Evolutionary conservation across 2,329 filamentous ascomycete species (phyloP).

Genomic region (Alternaria rosae): DNA sequence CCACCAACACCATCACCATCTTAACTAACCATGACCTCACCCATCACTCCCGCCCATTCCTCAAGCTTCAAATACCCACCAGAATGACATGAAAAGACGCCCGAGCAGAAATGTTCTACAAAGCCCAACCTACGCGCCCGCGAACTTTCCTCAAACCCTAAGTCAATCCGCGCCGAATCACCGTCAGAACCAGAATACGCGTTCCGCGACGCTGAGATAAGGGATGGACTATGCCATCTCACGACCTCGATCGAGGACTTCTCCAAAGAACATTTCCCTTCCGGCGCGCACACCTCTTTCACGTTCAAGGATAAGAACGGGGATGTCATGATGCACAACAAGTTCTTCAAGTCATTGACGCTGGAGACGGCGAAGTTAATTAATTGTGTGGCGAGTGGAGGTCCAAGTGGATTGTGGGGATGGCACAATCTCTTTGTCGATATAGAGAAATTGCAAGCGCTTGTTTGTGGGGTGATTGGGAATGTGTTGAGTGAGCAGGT

Average conservation of each 20-base stretch:
- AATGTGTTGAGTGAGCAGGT: slow-evolving; percentile 44
- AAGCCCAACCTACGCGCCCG: slow-evolving; percentile 6
- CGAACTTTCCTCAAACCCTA: neutral
- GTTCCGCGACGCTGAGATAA: slow-evolving; percentile 34
- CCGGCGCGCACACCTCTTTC: slow-evolving; percentile 9
- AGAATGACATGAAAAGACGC: accelerated
- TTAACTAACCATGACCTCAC: neutral
- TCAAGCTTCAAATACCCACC: too few relatives aligned
- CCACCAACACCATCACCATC: neutral
- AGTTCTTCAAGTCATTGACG: slow-evolving; percentile 10
- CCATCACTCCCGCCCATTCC: neutral
- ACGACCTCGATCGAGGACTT: slow-evolving; percentile 19
- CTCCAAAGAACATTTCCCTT: neutral
- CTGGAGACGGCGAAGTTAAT: slow-evolving; percentile 33
- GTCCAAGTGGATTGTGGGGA: slow-evolving; percentile 26
- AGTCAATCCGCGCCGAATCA: neutral
- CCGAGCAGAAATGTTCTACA: neutral
- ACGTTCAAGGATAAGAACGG: neutral
- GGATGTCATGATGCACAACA: neutral
- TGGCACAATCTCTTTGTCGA: slow-evolving; percentile 38
- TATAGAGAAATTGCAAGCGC: slow-evolving; percentile 23
- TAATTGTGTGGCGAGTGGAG: slow-evolving; percentile 35
- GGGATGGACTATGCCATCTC: slow-evolving; percentile 29
- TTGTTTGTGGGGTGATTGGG: slow-evolving; percentile 38
- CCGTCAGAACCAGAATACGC: slow-evolving; percentile 32